A percentile compares a stretch with the other conserved stretches of the same genome.
phyloP scores from a whole-genome alignment of 169 alveolate genomes.

The Perkinsus olseni region DNA sequence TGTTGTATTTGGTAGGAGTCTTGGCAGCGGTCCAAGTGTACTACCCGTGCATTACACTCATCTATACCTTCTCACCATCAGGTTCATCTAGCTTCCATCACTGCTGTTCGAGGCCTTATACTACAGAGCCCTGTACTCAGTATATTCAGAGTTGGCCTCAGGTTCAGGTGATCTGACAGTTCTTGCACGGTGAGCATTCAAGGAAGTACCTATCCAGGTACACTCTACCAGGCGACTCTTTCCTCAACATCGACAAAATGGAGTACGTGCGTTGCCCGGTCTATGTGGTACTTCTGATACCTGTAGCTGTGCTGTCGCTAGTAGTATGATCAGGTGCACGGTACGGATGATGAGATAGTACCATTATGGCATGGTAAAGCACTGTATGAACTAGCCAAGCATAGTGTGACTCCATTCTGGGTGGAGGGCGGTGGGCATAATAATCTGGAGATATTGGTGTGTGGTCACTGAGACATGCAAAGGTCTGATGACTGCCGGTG shows the following conservation, averaged over 20 bases:
- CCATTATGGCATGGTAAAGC: conserved; percentile 53
- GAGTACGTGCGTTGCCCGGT: conserved; percentile 30
- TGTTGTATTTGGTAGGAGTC: conserved; percentile 78
- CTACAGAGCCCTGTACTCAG: conserved; percentile 72
- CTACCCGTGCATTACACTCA: too few relatives aligned
- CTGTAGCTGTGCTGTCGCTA: background rate
- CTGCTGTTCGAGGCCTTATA: conserved; percentile 29
- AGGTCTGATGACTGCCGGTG: too few relatives aligned
- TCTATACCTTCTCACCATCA: too few relatives aligned
- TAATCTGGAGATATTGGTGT: conserved; percentile 19
- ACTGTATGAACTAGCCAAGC: background rate
- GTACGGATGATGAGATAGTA: conserved; percentile 76
- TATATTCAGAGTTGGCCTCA: too few relatives aligned
- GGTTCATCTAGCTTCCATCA: conserved; percentile 64
- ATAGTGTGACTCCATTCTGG: conserved; percentile 23
- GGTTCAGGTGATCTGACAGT: too few relatives aligned
- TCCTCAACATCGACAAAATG: conserved; percentile 75
- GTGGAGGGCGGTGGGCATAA: conserved; percentile 36
- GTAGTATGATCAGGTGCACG: conserved; percentile 52
- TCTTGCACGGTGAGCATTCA: too few relatives aligned
- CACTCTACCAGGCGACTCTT: conserved; percentile 80
- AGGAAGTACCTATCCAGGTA: conserved; percentile 55
- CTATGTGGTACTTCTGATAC: background rate
- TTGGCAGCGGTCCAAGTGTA: conserved; percentile 75
- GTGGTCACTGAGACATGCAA: background rate